These are phyloP conservation scores for Diaporthe vexans DNA, from an alignment of 2,329 filamentous ascomycete genomes.

Conservation along the genomic window DNA sequence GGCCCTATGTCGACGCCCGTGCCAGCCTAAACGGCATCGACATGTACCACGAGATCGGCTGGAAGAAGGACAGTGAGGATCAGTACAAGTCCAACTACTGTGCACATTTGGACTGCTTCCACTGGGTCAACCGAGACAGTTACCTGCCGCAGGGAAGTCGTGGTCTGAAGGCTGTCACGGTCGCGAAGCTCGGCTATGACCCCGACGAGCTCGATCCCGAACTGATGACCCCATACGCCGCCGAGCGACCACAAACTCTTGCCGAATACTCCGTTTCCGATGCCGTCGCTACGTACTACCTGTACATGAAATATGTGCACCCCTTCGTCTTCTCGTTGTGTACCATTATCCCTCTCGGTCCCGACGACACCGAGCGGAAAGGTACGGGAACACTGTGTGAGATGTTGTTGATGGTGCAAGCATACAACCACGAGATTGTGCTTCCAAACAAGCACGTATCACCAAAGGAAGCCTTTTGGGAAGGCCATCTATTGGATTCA, in stretches of 20 bases:
- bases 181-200: conserved; percentile 97
- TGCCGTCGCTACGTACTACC: conserved; percentile 97
- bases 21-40: conserved; percentile 96
- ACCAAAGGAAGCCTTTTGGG: conserved; percentile 94
- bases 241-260: conserved; percentile 90
- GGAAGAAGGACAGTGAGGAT: conserved; percentile 94
- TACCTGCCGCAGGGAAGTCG: conserved; percentile 97
- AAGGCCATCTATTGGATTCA: conserved; percentile 94
- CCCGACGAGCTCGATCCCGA: conserved; percentile 98
- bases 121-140: conserved; percentile 99
- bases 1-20: conserved; percentile 96
- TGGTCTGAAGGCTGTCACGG: conserved; percentile 96
- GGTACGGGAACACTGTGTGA: conserved; percentile 99
- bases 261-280: conserved; percentile 99
- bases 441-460: conserved; percentile 96
- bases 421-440: conserved; percentile 91
- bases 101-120: conserved; percentile 98
- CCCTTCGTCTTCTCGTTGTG: conserved; percentile 99
- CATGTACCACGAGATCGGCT: conserved; percentile 99
- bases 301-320: conserved; percentile 99
- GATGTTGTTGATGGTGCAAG: conserved; percentile 99
- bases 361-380: conserved; percentile 93
- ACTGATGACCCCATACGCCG: conserved; percentile 93
- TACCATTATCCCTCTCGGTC: conserved; percentile 93
- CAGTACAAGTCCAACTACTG: conserved; percentile 97